phyloP scores from a whole-genome alignment of 768 basidiomycete genomes.

The Suillus spraguei region DNA sequence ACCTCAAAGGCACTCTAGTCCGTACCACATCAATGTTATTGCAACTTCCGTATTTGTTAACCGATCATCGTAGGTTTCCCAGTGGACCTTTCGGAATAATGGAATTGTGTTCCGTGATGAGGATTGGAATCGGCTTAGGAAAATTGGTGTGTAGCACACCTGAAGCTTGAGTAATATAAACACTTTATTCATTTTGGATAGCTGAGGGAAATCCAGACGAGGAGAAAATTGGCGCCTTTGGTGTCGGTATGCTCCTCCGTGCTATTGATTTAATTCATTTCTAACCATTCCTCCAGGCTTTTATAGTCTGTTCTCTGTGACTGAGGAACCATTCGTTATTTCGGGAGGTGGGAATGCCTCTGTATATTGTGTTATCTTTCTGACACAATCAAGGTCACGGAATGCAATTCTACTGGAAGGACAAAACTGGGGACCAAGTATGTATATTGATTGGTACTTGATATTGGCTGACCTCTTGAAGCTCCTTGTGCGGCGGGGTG shows the following conservation, averaged over 20 bases:
- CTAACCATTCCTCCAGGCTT: conserved; percentile 47
- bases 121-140: conserved; percentile 89
- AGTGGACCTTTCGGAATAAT: conserved; percentile 89
- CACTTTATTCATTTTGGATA: conserved; percentile 22
- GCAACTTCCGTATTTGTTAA: not conserved
- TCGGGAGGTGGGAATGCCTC: conserved; percentile 59
- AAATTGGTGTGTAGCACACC: conserved; percentile 60
- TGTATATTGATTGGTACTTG: not conserved
- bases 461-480: conserved; percentile 29
- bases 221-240: conserved; percentile 94
- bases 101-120: conserved; percentile 81
- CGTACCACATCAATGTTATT: not conserved
- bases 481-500: conserved; percentile 84
- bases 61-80: conserved; percentile 53
- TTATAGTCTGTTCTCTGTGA: conserved; percentile 81
- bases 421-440: conserved; percentile 81
- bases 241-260: conserved; percentile 58
- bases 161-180: not conserved
- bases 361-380: conserved; percentile 19
- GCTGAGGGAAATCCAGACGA: conserved; percentile 95
- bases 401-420: conserved; percentile 98
- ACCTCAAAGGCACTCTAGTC: conserved; percentile 66
- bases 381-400: conserved; percentile 59
- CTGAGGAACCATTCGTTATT: conserved; percentile 81
- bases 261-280: not conserved